Percentiles rank a stretch among this genome's conserved stretches.
Conservation (phyloP, 805 yeast species). For the Torulaspora delbrueckii region DNA sequence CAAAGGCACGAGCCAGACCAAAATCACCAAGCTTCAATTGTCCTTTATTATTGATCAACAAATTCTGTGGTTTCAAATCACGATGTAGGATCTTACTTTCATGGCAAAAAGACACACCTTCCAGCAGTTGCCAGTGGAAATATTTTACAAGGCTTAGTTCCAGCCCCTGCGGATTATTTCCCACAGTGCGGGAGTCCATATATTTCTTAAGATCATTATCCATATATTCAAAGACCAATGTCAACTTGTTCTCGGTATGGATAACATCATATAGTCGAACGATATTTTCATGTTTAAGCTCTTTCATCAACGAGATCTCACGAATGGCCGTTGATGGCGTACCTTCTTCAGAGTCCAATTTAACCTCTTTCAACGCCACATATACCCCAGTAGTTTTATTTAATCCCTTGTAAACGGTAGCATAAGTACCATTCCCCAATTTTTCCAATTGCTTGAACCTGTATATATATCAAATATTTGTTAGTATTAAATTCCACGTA, state of each 20-base stretch:
- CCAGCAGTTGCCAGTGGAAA: conserved; percentile 86
- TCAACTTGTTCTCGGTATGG: conserved; percentile 91
- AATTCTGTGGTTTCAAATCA: conserved; percentile 93
- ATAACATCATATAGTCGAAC: conserved; percentile 90
- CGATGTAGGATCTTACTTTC: conserved; percentile 91
- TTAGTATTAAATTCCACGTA: neutral
- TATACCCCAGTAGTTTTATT: conserved; percentile 89
- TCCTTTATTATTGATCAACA: conserved; percentile 92
- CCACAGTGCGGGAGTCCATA: conserved; percentile 65
- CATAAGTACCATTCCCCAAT: conserved; percentile 72
- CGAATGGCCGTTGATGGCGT: conserved; percentile 98
- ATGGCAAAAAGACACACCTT: conserved; percentile 91
- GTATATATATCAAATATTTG: neutral
- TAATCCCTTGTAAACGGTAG: conserved; percentile 94
- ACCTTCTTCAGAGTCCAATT: conserved; percentile 95
- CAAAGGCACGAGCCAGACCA: conserved; percentile 95
- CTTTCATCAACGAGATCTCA: conserved; percentile 91
- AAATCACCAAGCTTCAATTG: conserved; percentile 87
- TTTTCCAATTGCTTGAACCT: conserved; percentile 36
- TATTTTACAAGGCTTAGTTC: conserved; percentile 64
- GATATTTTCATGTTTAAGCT: conserved; percentile 87
- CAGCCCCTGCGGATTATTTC: conserved; percentile 35
- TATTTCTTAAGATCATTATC: conserved; percentile 93
- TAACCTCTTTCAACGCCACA: conserved; percentile 91
- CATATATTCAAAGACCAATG: conserved; percentile 87